Base-by-base conservation (phyloP, 2,329 filamentous ascomycete genomes). In the Microdochium bolleyi region DNA sequence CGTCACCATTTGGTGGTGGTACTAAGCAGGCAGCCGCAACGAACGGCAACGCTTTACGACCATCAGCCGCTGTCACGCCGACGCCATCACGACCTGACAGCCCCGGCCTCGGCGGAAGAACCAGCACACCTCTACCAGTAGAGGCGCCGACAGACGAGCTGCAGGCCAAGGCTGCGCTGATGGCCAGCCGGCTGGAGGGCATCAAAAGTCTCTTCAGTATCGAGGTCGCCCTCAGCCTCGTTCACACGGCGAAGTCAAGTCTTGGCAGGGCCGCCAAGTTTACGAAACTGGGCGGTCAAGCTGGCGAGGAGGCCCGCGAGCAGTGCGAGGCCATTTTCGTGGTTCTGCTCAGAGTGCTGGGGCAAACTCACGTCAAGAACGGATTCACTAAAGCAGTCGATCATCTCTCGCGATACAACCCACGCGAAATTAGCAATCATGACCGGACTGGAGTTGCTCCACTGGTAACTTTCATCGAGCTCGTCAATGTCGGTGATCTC, bases 161-260 rank as follows among this genome's bases (percentile, higher is more conserved):
- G 27, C 92, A 92, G 34, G 94, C 94, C 49, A 99, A 99, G 72
- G 90, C 92, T n/a, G 92, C 94, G 1, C 85, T 99, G 51, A 96
- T 99, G 89, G 92, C 92, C 53, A 91, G 89, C 10, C 86, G 91
- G 57, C 77, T 99, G 16, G 94, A 97, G 71, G 92, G 92, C 44
- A 99, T 99, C 69, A 89, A 89, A 61, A 91, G 90, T 16, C 78
- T 99, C 16, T 97, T 97, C 72, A 96, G 91, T 68, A 95, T 99
- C 60, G 94, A 99, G 66, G 85, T 99, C 11, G 94, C 94, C 0
- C 77, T 99, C 27, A 88, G 88, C 60, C 75, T 99, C 24, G 92
- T 96, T 7, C 92, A 96, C 65, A 78, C 83, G 19, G 94, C 92
- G 24, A 96, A 97, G 71, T 78, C 87, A 1, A 92, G 89, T 55